Evolutionary conservation across 139 green algal species (phyloP).

Genomic region (Tetraselmis chui): DNA sequence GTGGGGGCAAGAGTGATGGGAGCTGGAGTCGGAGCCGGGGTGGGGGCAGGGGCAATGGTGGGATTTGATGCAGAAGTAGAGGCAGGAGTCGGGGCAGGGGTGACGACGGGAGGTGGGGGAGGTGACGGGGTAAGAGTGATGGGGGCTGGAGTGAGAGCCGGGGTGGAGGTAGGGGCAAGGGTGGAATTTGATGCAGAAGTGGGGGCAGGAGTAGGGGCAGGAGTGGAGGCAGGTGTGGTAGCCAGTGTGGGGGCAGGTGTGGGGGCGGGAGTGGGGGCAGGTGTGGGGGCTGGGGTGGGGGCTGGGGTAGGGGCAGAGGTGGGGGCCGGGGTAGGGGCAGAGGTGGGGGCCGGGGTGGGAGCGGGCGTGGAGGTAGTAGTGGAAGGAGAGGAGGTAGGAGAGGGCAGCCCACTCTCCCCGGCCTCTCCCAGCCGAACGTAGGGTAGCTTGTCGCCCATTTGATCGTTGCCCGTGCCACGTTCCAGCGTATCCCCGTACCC

Average conservation of each 20-base stretch:
- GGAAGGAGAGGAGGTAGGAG: too few relatives aligned
- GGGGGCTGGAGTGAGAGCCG: too few relatives aligned
- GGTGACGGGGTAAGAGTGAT: too few relatives aligned
- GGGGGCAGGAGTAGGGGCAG: not conserved
- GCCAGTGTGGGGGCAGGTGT: not conserved
- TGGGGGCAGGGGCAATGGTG: too few relatives aligned
- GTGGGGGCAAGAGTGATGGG: too few relatives aligned
- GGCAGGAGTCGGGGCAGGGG: too few relatives aligned
- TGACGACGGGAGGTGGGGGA: too few relatives aligned
- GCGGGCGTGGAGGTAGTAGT: not conserved
- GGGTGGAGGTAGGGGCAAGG: too few relatives aligned
- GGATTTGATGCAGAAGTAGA: too few relatives aligned
- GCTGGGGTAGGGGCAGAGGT: not conserved
- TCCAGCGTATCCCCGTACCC: constrained; percentile 3
- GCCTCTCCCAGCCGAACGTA: not conserved
- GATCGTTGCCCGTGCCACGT: not conserved
- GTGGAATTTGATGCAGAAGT: not conserved
- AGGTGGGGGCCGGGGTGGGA: not conserved
- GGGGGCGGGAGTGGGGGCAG: not conserved
- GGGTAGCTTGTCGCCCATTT: not conserved
- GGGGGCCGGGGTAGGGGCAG: not conserved
- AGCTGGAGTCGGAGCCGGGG: too few relatives aligned
- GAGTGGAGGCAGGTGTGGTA: not conserved
- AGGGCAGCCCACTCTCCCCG: not conserved
- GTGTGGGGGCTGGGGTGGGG: not conserved